Conservation (phyloP, 2,329 filamentous ascomycete species). For the Diaporthe longicolla region DNA sequence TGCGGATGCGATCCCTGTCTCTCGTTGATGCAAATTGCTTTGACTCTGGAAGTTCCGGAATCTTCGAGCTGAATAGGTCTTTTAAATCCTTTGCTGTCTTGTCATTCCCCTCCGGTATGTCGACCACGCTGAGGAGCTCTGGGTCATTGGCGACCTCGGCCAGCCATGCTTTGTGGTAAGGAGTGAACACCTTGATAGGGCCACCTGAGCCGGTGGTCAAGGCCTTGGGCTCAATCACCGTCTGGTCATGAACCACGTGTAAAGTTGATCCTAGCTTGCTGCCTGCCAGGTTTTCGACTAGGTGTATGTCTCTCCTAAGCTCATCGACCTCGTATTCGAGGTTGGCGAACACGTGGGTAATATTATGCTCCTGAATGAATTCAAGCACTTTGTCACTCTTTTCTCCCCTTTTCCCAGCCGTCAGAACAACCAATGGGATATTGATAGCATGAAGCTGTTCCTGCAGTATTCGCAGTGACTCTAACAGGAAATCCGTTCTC, state of each 20-base stretch:
- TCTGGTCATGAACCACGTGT: slow-evolving; percentile 46
- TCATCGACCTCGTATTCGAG: slow-evolving; percentile 49
- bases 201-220: slow-evolving; percentile 44
- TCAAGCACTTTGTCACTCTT: slow-evolving; percentile 43
- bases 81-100: slow-evolving; percentile 51
- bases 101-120: slow-evolving; percentile 48
- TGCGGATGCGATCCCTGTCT: slow-evolving; percentile 51
- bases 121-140: slow-evolving; percentile 59
- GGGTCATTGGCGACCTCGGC: slow-evolving; percentile 60
- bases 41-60: slow-evolving; percentile 49
- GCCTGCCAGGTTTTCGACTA: slow-evolving; percentile 42
- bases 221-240: slow-evolving; percentile 44
- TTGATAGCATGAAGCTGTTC: slow-evolving; percentile 43
- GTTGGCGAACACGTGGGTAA: slow-evolving; percentile 47
- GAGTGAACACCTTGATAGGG: slow-evolving; percentile 47
- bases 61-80: slow-evolving; percentile 48
- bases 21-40: slow-evolving; percentile 52
- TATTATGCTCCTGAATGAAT: slow-evolving; percentile 42
- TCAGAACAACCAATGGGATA: slow-evolving; percentile 46
- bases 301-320: slow-evolving; percentile 46
- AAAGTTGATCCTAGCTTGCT: slow-evolving; percentile 33
- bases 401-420: slow-evolving; percentile 42
- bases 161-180: slow-evolving; percentile 49
- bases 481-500: slow-evolving; percentile 46
- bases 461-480: slow-evolving; percentile 44